phyloP scores from a whole-genome alignment of 306 rosid species.

The Betula pendula region DNA sequence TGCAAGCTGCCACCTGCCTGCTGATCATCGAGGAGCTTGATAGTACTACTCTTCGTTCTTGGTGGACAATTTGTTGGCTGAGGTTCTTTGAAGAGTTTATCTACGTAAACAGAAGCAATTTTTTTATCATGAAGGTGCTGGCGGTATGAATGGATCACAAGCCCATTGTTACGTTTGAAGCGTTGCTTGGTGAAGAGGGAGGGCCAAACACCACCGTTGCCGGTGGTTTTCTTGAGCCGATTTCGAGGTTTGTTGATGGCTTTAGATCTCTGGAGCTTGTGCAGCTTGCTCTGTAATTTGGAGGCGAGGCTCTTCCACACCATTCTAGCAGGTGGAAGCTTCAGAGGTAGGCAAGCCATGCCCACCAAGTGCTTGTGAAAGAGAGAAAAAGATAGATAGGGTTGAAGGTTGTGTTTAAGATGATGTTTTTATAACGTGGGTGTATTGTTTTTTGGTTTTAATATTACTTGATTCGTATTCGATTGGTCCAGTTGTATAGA shows the following conservation, averaged over 20 bases:
- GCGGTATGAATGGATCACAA: not conserved
- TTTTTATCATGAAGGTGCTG: conserved; percentile 21
- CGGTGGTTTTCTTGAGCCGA: conserved; percentile 4
- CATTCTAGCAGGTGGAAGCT: conserved; percentile 53
- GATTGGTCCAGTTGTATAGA: not conserved
- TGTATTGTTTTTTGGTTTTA: no score
- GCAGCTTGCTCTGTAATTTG: conserved; percentile 51
- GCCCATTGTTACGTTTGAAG: conserved; percentile 27
- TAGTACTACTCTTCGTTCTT: not conserved
- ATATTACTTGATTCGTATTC: no score
- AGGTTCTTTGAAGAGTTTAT: conserved; percentile 61
- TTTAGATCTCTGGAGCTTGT: conserved; percentile 44
- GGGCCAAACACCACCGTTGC: not conserved
- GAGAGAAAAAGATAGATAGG: not conserved
- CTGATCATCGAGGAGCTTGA: conserved; percentile 6
- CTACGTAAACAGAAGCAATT: conserved; percentile 51
- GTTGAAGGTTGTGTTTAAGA: no score
- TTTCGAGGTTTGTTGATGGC: conserved; percentile 47
- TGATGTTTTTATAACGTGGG: no score
- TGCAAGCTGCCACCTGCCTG: conserved; percentile 21
- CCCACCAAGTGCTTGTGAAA: not conserved
- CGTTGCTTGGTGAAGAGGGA: conserved; percentile 28
- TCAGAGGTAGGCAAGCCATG: conserved; percentile 54
- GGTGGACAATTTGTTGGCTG: not conserved
- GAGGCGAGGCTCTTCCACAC: conserved; percentile 69